phyloP scores from a whole-genome alignment of 176 grass and related monocot species.

The Carex pumila region DNA sequence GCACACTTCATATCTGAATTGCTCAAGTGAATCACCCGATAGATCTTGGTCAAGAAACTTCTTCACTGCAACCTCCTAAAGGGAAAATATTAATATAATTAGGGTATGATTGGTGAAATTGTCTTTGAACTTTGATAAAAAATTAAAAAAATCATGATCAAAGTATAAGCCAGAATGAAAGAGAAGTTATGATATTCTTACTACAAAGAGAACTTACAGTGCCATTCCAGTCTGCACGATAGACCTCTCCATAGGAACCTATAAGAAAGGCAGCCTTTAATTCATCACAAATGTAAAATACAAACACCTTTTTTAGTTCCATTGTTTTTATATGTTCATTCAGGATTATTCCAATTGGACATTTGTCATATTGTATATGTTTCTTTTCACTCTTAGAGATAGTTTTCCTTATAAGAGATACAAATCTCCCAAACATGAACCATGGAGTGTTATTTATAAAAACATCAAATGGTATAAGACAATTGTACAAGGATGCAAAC shows the following conservation, averaged over 20 bases:
- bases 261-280: neutral
- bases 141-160: neutral
- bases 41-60: conserved; percentile 98
- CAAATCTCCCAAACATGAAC: neutral
- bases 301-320: neutral
- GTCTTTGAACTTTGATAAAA: conserved; percentile 6
- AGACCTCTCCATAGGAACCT: conserved; percentile 96
- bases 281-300: conserved; percentile 8
- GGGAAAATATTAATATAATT: conserved; percentile 16
- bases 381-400: neutral
- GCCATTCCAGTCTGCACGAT: conserved; percentile 97
- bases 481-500: neutral
- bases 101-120: conserved; percentile 1
- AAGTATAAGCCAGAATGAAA: neutral
- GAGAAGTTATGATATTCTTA: neutral
- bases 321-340: neutral
- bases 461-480: neutral
- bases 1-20: conserved; percentile 95
- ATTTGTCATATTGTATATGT: neutral
- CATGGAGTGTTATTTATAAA: neutral
- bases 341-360: neutral
- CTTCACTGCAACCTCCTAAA: conserved; percentile 96
- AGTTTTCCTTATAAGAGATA: neutral
- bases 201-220: conserved; percentile 62
- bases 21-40: conserved; percentile 75